phyloP scores from a whole-genome alignment of 805 yeast genomes.

The Candida odintsovae region DNA sequence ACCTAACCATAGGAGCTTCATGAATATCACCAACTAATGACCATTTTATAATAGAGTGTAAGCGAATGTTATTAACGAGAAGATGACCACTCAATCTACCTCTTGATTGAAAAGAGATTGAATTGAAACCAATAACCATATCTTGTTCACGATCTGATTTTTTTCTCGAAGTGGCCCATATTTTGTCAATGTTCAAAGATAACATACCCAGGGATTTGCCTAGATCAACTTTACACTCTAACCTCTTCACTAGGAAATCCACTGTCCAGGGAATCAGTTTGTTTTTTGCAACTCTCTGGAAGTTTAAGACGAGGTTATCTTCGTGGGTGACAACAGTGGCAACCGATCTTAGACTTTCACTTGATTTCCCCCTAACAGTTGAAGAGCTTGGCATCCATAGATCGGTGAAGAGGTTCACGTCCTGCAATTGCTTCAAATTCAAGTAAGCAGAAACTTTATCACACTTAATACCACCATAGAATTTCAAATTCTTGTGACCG shows the following conservation, averaged over 20 bases:
- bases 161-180: conserved; percentile 69
- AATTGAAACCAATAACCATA: conserved; percentile 53
- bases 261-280: conserved; percentile 72
- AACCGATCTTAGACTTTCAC: conserved; percentile 21
- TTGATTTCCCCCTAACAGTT: background rate
- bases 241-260: conserved; percentile 47
- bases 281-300: conserved; percentile 54
- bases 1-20: conserved; percentile 61
- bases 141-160: conserved; percentile 66
- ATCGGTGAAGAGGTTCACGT: conserved; percentile 73
- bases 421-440: conserved; percentile 82
- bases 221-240: conserved; percentile 58
- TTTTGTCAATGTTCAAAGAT: conserved; percentile 44
- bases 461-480: conserved; percentile 46
- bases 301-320: conserved; percentile 33
- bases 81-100: conserved; percentile 81
- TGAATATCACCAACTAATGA: conserved; percentile 37
- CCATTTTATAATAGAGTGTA: conserved; percentile 73
- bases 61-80: conserved; percentile 39
- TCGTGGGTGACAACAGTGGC: background rate
- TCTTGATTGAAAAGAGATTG: conserved; percentile 44
- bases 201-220: conserved; percentile 80
- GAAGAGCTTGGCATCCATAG: conserved; percentile 58
- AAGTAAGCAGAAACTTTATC: conserved; percentile 55
- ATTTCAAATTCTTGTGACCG: conserved; percentile 33